These are phyloP conservation scores for Dioszegia crocea DNA, from an alignment of 768 basidiomycete genomes.

Conservation along the genomic window DNA sequence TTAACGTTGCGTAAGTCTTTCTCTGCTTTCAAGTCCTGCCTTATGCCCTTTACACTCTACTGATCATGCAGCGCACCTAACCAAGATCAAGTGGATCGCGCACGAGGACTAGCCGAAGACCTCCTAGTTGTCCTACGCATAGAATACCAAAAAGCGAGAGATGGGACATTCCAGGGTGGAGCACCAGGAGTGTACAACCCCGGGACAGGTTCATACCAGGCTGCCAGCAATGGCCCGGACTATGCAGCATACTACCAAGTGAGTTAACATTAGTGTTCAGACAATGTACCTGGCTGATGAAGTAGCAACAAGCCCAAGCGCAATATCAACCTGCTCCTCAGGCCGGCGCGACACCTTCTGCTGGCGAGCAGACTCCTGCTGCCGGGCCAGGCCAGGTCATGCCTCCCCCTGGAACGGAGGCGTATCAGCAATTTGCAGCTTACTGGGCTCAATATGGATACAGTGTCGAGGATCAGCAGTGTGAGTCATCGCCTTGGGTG, in stretches of 20 bases:
- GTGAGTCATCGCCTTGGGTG: slow-evolving; percentile 23
- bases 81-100: slow-evolving; percentile 76
- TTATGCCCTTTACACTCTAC: too few species aligned
- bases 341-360: slow-evolving; percentile 22
- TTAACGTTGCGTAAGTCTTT: slow-evolving; percentile 74
- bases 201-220: slow-evolving; percentile 29
- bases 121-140: slow-evolving; percentile 79
- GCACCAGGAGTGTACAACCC: slow-evolving; percentile 36
- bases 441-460: slow-evolving; percentile 50
- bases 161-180: slow-evolving; percentile 20
- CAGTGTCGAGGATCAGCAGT: slow-evolving; percentile 48
- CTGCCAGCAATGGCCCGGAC: slow-evolving; percentile 10
- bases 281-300: background rate
- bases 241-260: slow-evolving; percentile 45
- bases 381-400: slow-evolving; percentile 13
- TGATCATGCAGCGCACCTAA: slow-evolving; percentile 65
- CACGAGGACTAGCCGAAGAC: slow-evolving; percentile 82
- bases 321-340: slow-evolving; percentile 16
- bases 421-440: slow-evolving; percentile 43
- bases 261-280: slow-evolving; percentile 1
- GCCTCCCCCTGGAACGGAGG: slow-evolving; percentile 33
- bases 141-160: slow-evolving; percentile 76
- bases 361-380: slow-evolving; percentile 19
- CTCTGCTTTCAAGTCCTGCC: slow-evolving; percentile 1
- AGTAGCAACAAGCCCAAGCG: slow-evolving; percentile 18